Conservation (phyloP, 192 early-diverging fungal genomes). For the Coemansia sp. region DNA sequence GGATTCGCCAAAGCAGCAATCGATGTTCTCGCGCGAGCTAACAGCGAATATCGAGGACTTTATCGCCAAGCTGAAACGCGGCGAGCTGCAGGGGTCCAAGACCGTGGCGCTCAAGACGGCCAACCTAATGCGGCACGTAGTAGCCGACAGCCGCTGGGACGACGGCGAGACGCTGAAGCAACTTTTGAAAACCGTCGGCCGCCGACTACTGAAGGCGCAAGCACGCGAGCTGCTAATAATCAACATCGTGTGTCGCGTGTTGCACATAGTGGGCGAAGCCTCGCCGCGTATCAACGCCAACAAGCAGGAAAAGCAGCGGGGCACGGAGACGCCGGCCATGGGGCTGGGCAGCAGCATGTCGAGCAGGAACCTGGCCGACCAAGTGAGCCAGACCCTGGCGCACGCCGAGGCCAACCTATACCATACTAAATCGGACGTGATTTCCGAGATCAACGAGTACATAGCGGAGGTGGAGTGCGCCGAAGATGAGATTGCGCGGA, state of each 20-base stretch:
- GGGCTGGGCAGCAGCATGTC: conserved; percentile 22
- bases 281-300: conserved; percentile 2
- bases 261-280: conserved; percentile 78
- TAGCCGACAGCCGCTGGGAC: conserved; percentile 73
- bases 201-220: conserved; percentile 69
- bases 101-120: conserved; percentile 70
- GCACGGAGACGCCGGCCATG: conserved; percentile 40
- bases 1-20: conserved; percentile 3
- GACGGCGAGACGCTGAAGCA: conserved; percentile 59
- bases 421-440: conserved; percentile 71
- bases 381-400: conserved; percentile 41
- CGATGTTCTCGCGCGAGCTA: conserved; percentile 22
- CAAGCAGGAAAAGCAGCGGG: neutral
- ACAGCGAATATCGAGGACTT: conserved; percentile 48
- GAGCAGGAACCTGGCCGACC: conserved; percentile 58
- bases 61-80: conserved; percentile 56
- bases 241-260: conserved; percentile 81
- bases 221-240: conserved; percentile 80
- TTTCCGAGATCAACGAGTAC: conserved; percentile 82
- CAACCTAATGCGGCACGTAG: conserved; percentile 69
- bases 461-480: conserved; percentile 82
- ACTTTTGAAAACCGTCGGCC: conserved; percentile 67
- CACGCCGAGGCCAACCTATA: conserved; percentile 34
- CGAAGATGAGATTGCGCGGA: conserved; percentile 73
- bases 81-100: conserved; percentile 69